These are phyloP conservation scores for Cercophora sp. DNA, from an alignment of 495 filamentous ascomycete genomes.

Conservation along the genomic window DNA sequence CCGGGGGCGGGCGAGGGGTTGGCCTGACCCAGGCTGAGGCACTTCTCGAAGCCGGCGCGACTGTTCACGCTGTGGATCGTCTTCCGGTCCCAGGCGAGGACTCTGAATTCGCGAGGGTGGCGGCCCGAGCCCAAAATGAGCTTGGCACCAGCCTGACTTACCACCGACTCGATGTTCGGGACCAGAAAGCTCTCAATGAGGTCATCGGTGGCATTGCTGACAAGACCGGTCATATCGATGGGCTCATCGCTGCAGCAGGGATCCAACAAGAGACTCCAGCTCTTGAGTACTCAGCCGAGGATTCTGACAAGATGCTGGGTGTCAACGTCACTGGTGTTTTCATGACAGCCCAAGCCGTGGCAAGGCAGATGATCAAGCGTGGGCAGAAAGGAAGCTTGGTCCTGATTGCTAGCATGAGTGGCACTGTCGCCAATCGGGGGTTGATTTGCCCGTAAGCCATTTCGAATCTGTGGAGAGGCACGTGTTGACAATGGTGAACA, in stretches of 20 bases:
- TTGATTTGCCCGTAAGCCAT: constrained; percentile 43
- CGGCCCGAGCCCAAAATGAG: constrained; percentile 58
- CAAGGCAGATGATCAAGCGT: constrained; percentile 67
- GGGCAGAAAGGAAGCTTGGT: constrained; percentile 60
- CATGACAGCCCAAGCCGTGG: constrained; percentile 73
- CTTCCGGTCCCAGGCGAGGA: constrained; percentile 39
- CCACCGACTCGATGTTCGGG: constrained; percentile 81
- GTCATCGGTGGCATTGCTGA: constrained; percentile 66
- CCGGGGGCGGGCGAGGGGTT: constrained; percentile 74
- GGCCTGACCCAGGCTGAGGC: constrained; percentile 77
- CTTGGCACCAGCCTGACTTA: constrained; percentile 70
- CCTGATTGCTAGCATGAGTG: constrained; percentile 77
- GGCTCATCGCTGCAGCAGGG: constrained; percentile 76
- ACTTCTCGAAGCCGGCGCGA: constrained; percentile 75
- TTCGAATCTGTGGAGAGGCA: not conserved
- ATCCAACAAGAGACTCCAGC: constrained; percentile 71
- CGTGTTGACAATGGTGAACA: constrained; percentile 20
- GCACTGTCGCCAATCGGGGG: constrained; percentile 68
- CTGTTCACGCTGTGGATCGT: constrained; percentile 57
- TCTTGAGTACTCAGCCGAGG: constrained; percentile 62
- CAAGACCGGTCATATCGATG: constrained; percentile 70
- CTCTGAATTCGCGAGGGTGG: constrained; percentile 55
- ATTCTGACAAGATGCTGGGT: constrained; percentile 61
- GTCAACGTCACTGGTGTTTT: constrained; percentile 76
- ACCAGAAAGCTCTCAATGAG: constrained; percentile 62